Evolutionary conservation across 2,329 filamentous ascomycete genomes (phyloP), one percentile per base, ranked within the genome.

Genomic region (Aspergillus fischeri): DNA sequence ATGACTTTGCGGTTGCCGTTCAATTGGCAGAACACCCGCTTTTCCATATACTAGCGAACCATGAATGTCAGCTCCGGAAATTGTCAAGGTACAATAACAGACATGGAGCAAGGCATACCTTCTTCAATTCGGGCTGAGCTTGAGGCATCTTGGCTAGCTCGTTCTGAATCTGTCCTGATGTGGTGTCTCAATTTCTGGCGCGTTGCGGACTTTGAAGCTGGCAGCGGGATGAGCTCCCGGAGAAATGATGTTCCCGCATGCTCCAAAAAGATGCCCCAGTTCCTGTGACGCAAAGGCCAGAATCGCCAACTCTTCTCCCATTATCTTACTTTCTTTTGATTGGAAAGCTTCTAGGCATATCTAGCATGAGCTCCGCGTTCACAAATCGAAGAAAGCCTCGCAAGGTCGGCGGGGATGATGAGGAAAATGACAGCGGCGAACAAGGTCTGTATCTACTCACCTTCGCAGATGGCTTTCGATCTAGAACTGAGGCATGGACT

Each of bases 1-100:
- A 96, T 91, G 61, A 99, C 93, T 78, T 96, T 97, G 75, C 94
- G 90, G 77, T 92, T 96, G 72, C 94, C 94, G 78, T 99, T 99
- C 54, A 99, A 82, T 77, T 99, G 93, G 65, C 97, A 92, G 77
- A 97, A 96, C 72, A 99, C 85, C 78, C 93, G 86, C 86, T 99
- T 99, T 83, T 99, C 94, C 78, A 99, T 92, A 78, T 99, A 99
- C 94, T 99, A 69, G 61, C 62, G 32, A 61, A 57, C 55, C 17
- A 59, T 47, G 38, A 51, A 28, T 21, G 57, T 70, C 55, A 66
- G 66, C 51, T 47, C 41, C 32, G n/a, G 41, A 56, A 42, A 45
- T 35, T 49, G 29, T 49, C 59, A 38, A 21, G 56, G 38, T 49
- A 54, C 20, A 20, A 24, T 4, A 11, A 11, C 21, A 42, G 11